These are phyloP conservation scores for Closterium sp. DNA, from an alignment of 139 green algal genomes.

Conservation along the genomic window DNA sequence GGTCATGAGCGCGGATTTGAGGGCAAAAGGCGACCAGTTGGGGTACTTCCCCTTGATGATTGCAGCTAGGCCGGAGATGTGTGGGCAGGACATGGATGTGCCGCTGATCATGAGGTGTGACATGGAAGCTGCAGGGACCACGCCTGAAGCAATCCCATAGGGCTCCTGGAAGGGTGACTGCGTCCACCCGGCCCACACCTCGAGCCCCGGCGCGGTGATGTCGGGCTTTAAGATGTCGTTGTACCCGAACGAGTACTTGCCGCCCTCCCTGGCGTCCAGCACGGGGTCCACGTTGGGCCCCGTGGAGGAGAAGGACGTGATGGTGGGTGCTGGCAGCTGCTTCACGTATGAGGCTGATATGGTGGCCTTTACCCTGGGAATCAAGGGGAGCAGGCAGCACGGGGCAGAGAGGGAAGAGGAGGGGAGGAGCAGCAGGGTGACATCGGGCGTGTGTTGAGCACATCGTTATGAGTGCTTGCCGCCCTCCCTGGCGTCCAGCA, in stretches of 20 bases:
- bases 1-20: slow-evolving; percentile 3
- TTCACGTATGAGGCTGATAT: background rate
- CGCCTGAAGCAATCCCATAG: background rate
- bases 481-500: too few relatives aligned
- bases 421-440: too few relatives aligned
- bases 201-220: background rate
- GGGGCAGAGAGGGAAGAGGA: too few relatives aligned
- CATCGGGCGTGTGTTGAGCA: too few relatives aligned
- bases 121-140: background rate
- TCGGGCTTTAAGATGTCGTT: background rate
- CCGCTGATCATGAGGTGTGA: background rate
- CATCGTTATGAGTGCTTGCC: too few relatives aligned
- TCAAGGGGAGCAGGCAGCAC: too few relatives aligned
- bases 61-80: background rate
- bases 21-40: background rate
- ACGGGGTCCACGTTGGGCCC: background rate
- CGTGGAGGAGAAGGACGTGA: background rate
- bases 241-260: background rate
- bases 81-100: background rate
- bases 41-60: background rate
- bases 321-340: background rate
- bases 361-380: background rate
- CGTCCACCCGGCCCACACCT: background rate
- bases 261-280: background rate
- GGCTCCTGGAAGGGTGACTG: background rate